phyloP scores from a whole-genome alignment of 169 alveolate species.

The Plasmodium vinckei region DNA sequence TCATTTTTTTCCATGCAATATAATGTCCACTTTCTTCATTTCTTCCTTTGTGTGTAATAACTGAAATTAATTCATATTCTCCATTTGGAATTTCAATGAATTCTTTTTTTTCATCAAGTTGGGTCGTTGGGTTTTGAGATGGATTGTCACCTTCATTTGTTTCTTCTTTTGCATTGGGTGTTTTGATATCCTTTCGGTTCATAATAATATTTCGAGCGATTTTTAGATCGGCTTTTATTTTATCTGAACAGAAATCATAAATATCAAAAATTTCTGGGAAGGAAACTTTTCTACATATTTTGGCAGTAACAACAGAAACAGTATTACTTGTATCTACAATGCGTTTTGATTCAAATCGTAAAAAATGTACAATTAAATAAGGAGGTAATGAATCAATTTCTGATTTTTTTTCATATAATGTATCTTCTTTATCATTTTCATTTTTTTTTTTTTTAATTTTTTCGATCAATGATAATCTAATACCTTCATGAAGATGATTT shows the following conservation, averaged over 20 bases:
- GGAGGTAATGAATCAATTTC: constrained; percentile 92
- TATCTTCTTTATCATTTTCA: constrained; percentile 83
- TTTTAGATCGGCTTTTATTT: constrained; percentile 82
- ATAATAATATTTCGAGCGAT: constrained; percentile 87
- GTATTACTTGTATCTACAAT: constrained; percentile 85
- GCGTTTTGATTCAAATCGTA: constrained; percentile 97
- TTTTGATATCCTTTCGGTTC: constrained; percentile 82
- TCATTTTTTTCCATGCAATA: constrained; percentile 94
- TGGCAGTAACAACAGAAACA: constrained; percentile 95
- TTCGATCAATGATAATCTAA: constrained; percentile 90
- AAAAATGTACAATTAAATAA: constrained; percentile 94
- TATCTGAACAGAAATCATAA: constrained; percentile 94
- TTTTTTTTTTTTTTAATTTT: constrained; percentile 90
- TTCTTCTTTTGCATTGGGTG: not conserved
- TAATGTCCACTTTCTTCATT: constrained; percentile 98
- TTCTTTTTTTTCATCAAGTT: constrained; percentile 48
- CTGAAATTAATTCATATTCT: constrained; percentile 93
- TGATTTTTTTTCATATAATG: constrained; percentile 90
- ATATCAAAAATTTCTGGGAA: constrained; percentile 94
- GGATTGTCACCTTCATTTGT: not conserved
- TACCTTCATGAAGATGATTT: constrained; percentile 93
- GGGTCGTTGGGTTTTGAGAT: constrained; percentile 3
- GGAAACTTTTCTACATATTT: constrained; percentile 94
- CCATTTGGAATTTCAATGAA: constrained; percentile 86
- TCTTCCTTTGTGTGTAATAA: constrained; percentile 98